phyloP scores from a whole-genome alignment of 805 yeast genomes.

The Yamadazyma insecticola region DNA sequence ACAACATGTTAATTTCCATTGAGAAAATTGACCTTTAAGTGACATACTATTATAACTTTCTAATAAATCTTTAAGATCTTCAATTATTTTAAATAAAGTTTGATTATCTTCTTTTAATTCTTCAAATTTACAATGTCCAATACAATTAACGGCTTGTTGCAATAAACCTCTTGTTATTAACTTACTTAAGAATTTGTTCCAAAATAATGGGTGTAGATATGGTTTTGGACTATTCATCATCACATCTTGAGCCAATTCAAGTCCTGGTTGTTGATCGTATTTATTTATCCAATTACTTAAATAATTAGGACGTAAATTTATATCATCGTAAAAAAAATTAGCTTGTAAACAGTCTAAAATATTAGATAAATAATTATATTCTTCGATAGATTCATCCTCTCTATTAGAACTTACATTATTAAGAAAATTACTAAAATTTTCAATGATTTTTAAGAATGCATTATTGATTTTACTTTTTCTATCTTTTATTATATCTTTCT shows the following conservation, averaged over 20 bases:
- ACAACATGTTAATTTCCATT: slow-evolving; percentile 49
- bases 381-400: slow-evolving; percentile 17
- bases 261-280: slow-evolving; percentile 63
- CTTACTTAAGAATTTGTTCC: slow-evolving; percentile 57
- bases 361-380: slow-evolving; percentile 40
- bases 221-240: slow-evolving; percentile 42
- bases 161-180: slow-evolving; percentile 60
- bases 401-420: slow-evolving; percentile 20
- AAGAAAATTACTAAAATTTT: slow-evolving; percentile 25
- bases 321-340: slow-evolving; percentile 37
- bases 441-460: slow-evolving; percentile 24
- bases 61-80: slow-evolving; percentile 37
- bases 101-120: slow-evolving; percentile 27
- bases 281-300: slow-evolving; percentile 63
- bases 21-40: slow-evolving; percentile 38
- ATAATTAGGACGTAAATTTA: slow-evolving; percentile 38
- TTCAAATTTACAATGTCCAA: slow-evolving; percentile 40
- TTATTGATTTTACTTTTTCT: slow-evolving; percentile 13
- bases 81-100: slow-evolving; percentile 32
- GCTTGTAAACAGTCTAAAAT: slow-evolving; percentile 59
- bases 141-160: slow-evolving; percentile 47
- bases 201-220: slow-evolving; percentile 49
- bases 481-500: background rate
- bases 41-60: slow-evolving; percentile 36
- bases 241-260: slow-evolving; percentile 43